Evolutionary conservation across 2,329 filamentous ascomycete species (phyloP).

Genomic region (Exophiala xenobiotica): DNA sequence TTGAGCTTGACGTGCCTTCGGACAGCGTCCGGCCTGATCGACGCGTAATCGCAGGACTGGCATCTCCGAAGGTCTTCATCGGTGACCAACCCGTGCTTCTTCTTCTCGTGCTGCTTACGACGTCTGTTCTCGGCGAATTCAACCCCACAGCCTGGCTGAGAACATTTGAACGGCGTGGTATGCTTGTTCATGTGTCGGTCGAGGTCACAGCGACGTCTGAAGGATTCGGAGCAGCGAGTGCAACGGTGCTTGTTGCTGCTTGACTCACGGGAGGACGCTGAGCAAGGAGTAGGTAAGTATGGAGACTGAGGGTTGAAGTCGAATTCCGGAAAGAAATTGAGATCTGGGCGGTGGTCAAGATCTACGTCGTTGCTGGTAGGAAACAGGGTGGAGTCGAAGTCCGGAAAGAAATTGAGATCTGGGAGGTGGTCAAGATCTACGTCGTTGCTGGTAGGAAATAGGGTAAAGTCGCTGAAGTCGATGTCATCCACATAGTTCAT

Average conservation of each 20-base stretch:
- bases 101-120: conserved; percentile 13
- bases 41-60: conserved; percentile 10
- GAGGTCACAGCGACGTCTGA: conserved; percentile 16
- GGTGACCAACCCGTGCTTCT: conserved; percentile 10
- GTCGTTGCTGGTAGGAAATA: conserved; percentile 2
- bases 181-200: conserved; percentile 17
- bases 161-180: conserved; percentile 11
- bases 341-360: background rate
- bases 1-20: conserved; percentile 15
- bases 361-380: background rate
- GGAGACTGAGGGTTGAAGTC: background rate
- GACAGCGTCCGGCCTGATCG: conserved; percentile 18
- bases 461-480: conserved; percentile 5
- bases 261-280: background rate
- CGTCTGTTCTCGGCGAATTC: conserved; percentile 20
- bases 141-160: conserved; percentile 6
- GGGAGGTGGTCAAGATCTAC: background rate
- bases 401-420: conserved; percentile 7
- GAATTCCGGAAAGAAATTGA: conserved; percentile 9
- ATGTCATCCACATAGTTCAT: conserved; percentile 9
- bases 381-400: conserved; percentile 4
- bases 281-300: background rate
- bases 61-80: conserved; percentile 8
- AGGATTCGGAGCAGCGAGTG: conserved; percentile 8
- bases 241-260: conserved; percentile 6